Evolutionary conservation across 2,329 filamentous ascomycete genomes (phyloP).

Genomic region (Fusarium luffae): DNA sequence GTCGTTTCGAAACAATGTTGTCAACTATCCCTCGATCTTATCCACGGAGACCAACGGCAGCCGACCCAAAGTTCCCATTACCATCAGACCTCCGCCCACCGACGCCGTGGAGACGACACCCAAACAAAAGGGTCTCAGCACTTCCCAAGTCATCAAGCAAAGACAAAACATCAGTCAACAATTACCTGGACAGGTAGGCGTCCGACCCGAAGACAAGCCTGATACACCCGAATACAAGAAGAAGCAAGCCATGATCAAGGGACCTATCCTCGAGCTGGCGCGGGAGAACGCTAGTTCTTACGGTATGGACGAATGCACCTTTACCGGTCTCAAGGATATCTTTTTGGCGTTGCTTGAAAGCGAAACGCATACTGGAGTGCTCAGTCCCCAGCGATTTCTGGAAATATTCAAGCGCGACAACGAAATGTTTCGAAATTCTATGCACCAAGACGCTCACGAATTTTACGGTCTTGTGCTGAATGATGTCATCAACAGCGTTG

Average conservation of each 20-base stretch:
- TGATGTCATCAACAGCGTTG: slow-evolving; percentile 93
- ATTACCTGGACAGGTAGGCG: slow-evolving; percentile 63
- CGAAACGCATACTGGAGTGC: slow-evolving; percentile 83
- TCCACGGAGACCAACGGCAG: slow-evolving; percentile 75
- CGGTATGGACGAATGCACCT: slow-evolving; percentile 94
- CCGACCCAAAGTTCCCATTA: slow-evolving; percentile 67
- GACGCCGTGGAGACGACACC: slow-evolving; percentile 52
- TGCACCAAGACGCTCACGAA: slow-evolving; percentile 99
- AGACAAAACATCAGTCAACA: slow-evolving; percentile 66
- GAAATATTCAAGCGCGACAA: slow-evolving; percentile 95
- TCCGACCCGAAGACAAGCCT: slow-evolving; percentile 87
- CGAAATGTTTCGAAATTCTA: slow-evolving; percentile 95
- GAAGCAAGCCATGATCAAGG: slow-evolving; percentile 89
- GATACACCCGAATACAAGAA: slow-evolving; percentile 98
- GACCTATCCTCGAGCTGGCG: slow-evolving; percentile 86
- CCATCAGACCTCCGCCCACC: slow-evolving; percentile 67
- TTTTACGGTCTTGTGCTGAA: slow-evolving; percentile 97
- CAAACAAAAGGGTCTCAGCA: slow-evolving; percentile 64
- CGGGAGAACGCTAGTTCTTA: slow-evolving; percentile 83
- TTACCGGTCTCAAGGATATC: slow-evolving; percentile 94
- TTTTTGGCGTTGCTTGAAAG: slow-evolving; percentile 90
- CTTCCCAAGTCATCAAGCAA: slow-evolving; percentile 67
- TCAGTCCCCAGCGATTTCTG: slow-evolving; percentile 91
- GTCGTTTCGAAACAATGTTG: slow-evolving; percentile 91
- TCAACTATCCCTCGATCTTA: slow-evolving; percentile 84